phyloP scores from a whole-genome alignment of 208 protist genomes.

The Leptomonas seymouri region DNA sequence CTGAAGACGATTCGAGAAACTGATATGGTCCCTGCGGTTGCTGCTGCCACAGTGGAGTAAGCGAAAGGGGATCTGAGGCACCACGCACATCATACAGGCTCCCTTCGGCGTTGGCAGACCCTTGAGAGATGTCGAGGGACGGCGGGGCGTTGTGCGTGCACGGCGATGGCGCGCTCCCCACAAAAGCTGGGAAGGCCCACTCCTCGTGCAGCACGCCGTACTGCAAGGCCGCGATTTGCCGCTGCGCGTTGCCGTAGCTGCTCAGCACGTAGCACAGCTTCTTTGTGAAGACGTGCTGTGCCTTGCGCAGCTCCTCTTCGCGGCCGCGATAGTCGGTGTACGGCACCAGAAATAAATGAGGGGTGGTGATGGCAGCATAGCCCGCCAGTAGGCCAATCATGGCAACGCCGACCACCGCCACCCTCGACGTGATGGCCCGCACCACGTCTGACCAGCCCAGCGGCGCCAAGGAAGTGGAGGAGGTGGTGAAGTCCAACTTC shows the following conservation, averaged over 20 bases:
- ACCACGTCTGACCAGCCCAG: slow-evolving; percentile 17
- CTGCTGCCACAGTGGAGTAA: not conserved
- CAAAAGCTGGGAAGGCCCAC: slow-evolving; percentile 18
- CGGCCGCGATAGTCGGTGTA: slow-evolving; percentile 44
- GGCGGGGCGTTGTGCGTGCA: slow-evolving; percentile 7
- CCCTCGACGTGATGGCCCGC: slow-evolving; percentile 26
- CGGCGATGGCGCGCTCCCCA: slow-evolving; percentile 3
- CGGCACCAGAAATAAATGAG: slow-evolving; percentile 43
- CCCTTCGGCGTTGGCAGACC: too few relatives aligned
- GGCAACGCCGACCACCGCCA: slow-evolving; percentile 60
- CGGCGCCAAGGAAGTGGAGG: not conserved
- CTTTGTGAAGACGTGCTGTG: slow-evolving; percentile 42
- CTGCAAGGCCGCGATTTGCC: slow-evolving; percentile 48
- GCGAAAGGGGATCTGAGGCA: not conserved
- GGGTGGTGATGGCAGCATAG: slow-evolving; percentile 73
- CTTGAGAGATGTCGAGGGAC: not conserved
- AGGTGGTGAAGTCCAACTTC: not conserved
- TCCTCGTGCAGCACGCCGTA: slow-evolving; percentile 37
- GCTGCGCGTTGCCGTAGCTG: slow-evolving; percentile 53
- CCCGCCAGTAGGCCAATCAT: slow-evolving; percentile 71
- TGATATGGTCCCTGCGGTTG: not conserved
- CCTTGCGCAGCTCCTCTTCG: slow-evolving; percentile 36
- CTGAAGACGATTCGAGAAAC: slow-evolving; percentile 5
- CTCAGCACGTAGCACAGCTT: slow-evolving; percentile 64
- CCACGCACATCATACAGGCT: not conserved